A percentile compares a stretch with the other conserved stretches of the same genome.
Evolutionary conservation across 179 eudicot species (phyloP).

Genomic region (Nepenthes alata): DNA sequence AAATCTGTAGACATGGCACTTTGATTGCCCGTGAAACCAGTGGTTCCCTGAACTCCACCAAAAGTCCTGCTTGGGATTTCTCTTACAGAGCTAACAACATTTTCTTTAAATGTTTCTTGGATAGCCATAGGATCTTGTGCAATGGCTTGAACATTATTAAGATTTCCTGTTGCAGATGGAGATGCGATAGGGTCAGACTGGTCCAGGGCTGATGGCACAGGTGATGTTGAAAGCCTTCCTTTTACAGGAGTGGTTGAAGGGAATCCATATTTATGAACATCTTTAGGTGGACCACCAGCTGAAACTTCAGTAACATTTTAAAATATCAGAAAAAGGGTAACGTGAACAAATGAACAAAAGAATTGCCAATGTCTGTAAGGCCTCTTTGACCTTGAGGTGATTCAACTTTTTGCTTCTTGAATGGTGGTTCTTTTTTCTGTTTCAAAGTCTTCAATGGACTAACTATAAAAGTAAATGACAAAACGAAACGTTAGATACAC

Average conservation of each 20-base stretch:
- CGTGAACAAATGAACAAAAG: neutral
- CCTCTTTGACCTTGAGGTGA: slow-evolving; percentile 48
- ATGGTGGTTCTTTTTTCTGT: slow-evolving; percentile 62
- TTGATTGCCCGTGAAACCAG: slow-evolving; percentile 18
- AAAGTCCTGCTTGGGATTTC: slow-evolving; percentile 25
- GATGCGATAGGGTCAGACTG: slow-evolving; percentile 43
- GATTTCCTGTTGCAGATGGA: slow-evolving; percentile 43
- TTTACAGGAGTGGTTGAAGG: slow-evolving; percentile 33
- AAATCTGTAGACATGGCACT: slow-evolving; percentile 43
- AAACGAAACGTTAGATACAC: neutral
- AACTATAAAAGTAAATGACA: slow-evolving; percentile 25
- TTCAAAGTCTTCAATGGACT: slow-evolving; percentile 52
- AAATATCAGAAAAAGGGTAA: neutral
- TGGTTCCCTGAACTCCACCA: slow-evolving; percentile 25
- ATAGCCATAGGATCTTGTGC: slow-evolving; percentile 25
- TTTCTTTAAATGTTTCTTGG: slow-evolving; percentile 30
- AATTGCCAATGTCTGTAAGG: neutral
- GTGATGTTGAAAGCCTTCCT: slow-evolving; percentile 64
- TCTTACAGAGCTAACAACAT: slow-evolving; percentile 30
- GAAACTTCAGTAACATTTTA: slow-evolving; percentile 9
- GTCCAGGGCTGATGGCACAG: slow-evolving; percentile 60
- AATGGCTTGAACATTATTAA: slow-evolving; percentile 25
- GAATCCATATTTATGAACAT: slow-evolving; percentile 43
- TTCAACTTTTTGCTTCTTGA: slow-evolving; percentile 58
- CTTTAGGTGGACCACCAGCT: slow-evolving; percentile 52